phyloP scores from a whole-genome alignment of 2,329 filamentous ascomycete species.

The Fusarium clavum region DNA sequence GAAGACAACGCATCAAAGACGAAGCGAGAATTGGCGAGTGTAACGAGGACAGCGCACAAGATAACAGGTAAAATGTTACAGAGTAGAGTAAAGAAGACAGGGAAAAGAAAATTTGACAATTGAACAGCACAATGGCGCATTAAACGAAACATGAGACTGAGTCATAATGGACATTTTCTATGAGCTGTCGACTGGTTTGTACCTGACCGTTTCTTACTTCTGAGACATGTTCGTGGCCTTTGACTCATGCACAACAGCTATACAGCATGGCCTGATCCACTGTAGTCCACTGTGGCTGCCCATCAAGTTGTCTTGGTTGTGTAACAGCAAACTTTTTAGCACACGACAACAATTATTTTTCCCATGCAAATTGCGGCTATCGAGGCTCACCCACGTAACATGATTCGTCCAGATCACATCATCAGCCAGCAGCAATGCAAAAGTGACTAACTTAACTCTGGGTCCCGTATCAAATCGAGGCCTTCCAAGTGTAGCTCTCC shows the following conservation, averaged over 20 bases:
- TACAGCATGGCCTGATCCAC: constrained; percentile 16
- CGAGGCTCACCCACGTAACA: background rate
- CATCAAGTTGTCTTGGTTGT: background rate
- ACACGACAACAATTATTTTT: background rate
- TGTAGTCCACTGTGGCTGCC: constrained; percentile 6
- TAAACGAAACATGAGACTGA: background rate
- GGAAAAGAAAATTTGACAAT: background rate
- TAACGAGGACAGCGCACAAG: constrained; percentile 20
- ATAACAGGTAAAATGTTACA: background rate
- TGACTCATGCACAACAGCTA: constrained; percentile 18
- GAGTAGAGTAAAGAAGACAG: background rate
- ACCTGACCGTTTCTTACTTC: background rate
- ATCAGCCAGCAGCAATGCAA: constrained; percentile 1
- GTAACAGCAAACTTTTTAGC: constrained; percentile 11
- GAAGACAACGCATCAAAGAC: background rate
- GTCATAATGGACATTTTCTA: background rate
- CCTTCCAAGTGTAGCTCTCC: constrained; percentile 27
- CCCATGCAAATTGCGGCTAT: constrained; percentile 26
- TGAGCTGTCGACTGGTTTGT: background rate
- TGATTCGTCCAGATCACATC: constrained; percentile 22
- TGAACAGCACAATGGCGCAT: background rate
- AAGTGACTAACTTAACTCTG: constrained; percentile 16
- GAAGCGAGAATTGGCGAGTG: constrained; percentile 26
- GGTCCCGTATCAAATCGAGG: constrained; percentile 26
- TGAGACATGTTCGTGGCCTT: constrained; percentile 16